Evolutionary conservation across 1,284 basidiomycete species (phyloP), one percentile per base, ranked within the genome.

Genomic region (Moesziomyces antarcticus): DNA sequence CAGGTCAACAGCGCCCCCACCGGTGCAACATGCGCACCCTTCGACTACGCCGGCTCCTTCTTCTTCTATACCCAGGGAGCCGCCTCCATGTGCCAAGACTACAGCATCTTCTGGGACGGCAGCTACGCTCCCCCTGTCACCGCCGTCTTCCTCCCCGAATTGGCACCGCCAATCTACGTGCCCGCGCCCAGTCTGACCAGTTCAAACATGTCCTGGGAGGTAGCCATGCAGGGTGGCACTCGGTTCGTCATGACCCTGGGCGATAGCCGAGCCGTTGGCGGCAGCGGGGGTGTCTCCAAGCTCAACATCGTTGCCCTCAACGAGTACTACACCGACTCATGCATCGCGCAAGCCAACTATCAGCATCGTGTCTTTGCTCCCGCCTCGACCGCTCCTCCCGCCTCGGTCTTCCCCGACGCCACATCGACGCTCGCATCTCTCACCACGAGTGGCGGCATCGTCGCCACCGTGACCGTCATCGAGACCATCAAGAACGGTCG

Each of bases 401-500:
- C 65, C 8, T 60, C 64, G 25, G 48, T 73, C 25, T 73, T 59
- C 16, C 74, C 78, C 8, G 76, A 78, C 49, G 70, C 61, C 21
- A 72, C 68, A 24, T 62, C 65, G 16, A 61, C 63, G 10, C 43
- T 78, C 18, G 56, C 74, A 10, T 73, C 72, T 0, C 35, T 72
- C 18, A 74, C 74, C 13, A 80, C 76, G 4, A 55, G 33, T 24
- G 55, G 69, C 37, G 66, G 60, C 35, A 48, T 65, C 14, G 64
- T 76, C 1, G 61, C 57, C 45, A 73, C 74, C 7, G 61, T 71
- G 21, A 69, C 68, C 10, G 62, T 73, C 8, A 50, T 75, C 20
- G 61, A 76, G 56, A 75, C 73, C 18, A 64, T 73, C 44, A 60
- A 55, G 25, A 60, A 69, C 37, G 71, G 71, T 20, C 58, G 65